Conservation (phyloP, 2,329 filamentous ascomycete genomes). For the Blastomyces emzantsi region DNA sequence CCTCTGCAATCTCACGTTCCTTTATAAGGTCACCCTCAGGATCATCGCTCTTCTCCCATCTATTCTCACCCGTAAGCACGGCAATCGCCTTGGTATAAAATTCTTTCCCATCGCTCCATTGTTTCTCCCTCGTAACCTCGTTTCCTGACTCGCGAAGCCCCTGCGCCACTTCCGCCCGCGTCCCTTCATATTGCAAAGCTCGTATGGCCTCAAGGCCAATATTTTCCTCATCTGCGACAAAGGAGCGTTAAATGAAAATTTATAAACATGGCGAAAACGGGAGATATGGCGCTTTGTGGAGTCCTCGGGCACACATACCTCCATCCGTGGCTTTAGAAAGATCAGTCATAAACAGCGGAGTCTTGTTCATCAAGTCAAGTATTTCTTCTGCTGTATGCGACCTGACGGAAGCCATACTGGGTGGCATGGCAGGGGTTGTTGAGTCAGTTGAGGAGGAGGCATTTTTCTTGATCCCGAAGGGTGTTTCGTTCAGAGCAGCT, state of each 20-base stretch:
- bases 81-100: conserved; percentile 84
- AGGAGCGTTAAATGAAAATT: not conserved
- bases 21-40: conserved; percentile 50
- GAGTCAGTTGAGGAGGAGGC: conserved; percentile 29
- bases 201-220: conserved; percentile 75
- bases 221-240: conserved; percentile 55
- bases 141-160: conserved; percentile 92
- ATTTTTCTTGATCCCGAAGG: conserved; percentile 34
- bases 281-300: not conserved
- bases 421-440: conserved; percentile 44
- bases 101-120: conserved; percentile 76
- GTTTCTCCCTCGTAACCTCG: conserved; percentile 65
- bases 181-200: conserved; percentile 88
- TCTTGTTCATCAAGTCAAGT: conserved; percentile 55
- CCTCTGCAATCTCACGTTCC: conserved; percentile 60
- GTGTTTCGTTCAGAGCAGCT: conserved; percentile 25
- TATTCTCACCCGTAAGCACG: conserved; percentile 57
- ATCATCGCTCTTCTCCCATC: conserved; percentile 45
- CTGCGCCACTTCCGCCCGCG: conserved; percentile 67
- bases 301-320: conserved; percentile 28
- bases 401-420: conserved; percentile 49
- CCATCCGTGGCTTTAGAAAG: conserved; percentile 55
- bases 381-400: conserved; percentile 53
- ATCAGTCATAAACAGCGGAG: conserved; percentile 92
- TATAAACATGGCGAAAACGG: conserved; percentile 1